phyloP scores from a whole-genome alignment of 768 basidiomycete genomes.

The Lactarius hatsudake region DNA sequence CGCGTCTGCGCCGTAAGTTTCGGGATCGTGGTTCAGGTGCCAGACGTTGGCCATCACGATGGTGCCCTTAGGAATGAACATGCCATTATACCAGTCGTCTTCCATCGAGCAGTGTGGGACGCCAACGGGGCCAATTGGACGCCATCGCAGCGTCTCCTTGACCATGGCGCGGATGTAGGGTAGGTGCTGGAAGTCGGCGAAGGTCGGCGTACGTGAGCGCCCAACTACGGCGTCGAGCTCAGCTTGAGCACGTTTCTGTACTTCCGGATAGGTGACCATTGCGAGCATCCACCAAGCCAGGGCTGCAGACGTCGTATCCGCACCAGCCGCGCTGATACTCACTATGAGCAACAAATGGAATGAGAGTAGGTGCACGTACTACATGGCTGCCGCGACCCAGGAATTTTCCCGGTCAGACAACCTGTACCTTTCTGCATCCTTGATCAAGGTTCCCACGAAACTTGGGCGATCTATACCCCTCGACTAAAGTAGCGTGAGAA shows the following conservation, averaged over 20 bases:
- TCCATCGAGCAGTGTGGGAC: conserved; percentile 26
- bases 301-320: conserved; percentile 4
- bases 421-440: neutral
- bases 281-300: conserved; percentile 14
- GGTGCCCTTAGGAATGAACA: conserved; percentile 37
- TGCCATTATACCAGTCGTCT: conserved; percentile 33
- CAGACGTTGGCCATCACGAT: conserved; percentile 35
- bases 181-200: conserved; percentile 14
- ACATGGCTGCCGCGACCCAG: neutral
- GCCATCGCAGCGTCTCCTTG: conserved; percentile 23
- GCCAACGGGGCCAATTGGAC: conserved; percentile 6
- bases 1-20: conserved; percentile 30
- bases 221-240: conserved; percentile 21
- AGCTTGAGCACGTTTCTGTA: conserved; percentile 5
- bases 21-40: conserved; percentile 29
- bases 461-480: conserved; percentile 2
- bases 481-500: neutral
- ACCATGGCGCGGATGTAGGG: conserved; percentile 25
- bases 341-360: neutral
- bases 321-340: conserved; percentile 2
- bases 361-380: neutral
- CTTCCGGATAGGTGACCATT: conserved; percentile 12
- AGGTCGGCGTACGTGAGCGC: conserved; percentile 15
- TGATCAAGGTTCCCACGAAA: neutral
- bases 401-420: conserved; percentile 5